These are phyloP conservation scores for Arctium lappa DNA, from an alignment of 129 eudicot genomes.

Conservation along the genomic window DNA sequence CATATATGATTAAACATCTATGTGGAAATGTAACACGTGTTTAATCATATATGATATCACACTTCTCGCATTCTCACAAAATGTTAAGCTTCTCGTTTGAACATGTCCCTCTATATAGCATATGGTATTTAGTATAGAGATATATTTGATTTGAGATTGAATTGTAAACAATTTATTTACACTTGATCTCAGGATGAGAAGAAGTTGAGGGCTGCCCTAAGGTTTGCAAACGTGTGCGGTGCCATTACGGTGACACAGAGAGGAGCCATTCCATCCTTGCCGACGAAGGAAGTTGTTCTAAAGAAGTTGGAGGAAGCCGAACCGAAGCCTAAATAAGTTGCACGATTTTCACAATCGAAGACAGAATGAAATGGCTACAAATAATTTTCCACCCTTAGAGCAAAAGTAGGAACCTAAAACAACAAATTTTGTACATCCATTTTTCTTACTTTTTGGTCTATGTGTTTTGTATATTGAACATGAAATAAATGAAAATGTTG, in stretches of 20 bases:
- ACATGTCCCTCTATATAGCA: no score
- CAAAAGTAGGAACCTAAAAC: not conserved
- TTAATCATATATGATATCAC: no score
- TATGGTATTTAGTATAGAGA: not conserved
- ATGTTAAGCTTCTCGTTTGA: no score
- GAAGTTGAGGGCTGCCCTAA: slow-evolving; percentile 37
- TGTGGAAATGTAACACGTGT: no score
- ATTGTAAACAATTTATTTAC: not conserved
- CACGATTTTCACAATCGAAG: not conserved
- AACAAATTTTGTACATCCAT: not conserved
- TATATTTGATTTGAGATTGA: not conserved
- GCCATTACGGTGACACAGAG: slow-evolving; percentile 43
- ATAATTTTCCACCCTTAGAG: not conserved
- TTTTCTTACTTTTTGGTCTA: not conserved
- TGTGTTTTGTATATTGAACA: slow-evolving; percentile 11
- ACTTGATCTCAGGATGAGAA: slow-evolving; percentile 35
- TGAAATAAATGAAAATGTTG: slow-evolving; percentile 8
- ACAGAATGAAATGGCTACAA: not conserved
- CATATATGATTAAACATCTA: no score
- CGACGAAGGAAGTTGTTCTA: slow-evolving; percentile 44
- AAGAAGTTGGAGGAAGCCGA: slow-evolving; percentile 22
- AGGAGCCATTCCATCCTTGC: slow-evolving; percentile 65
- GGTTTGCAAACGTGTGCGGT: slow-evolving; percentile 49
- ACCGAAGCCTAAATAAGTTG: slow-evolving; percentile 24
- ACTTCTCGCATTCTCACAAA: no score